Conservation (phyloP, 257 asterid genomes). For the Linaria vulgaris region DNA sequence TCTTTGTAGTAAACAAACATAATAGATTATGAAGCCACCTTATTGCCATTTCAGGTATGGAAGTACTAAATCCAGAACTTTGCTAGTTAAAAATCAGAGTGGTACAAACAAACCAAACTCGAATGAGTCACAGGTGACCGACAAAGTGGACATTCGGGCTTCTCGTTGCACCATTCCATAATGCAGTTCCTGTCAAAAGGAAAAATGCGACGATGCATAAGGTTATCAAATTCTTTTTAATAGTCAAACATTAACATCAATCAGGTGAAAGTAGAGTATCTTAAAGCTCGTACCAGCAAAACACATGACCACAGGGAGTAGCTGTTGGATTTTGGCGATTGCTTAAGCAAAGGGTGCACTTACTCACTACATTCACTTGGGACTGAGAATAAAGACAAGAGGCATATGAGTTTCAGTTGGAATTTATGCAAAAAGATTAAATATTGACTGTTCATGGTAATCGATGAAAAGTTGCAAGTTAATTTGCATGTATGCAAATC, state of each 20-base stretch:
- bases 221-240: background rate
- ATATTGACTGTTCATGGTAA: background rate
- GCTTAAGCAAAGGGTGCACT: conserved; percentile 96
- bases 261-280: conserved; percentile 5
- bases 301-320: conserved; percentile 96
- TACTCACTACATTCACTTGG: conserved; percentile 61
- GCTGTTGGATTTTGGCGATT: conserved; percentile 91
- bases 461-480: background rate
- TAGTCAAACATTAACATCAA: background rate
- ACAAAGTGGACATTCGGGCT: conserved; percentile 97
- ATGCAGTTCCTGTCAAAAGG: conserved; percentile 75
- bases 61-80: background rate
- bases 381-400: conserved; percentile 43
- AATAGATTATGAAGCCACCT: too few relatives aligned
- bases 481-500: background rate
- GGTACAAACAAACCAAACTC: conserved; percentile 78
- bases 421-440: too few relatives aligned
- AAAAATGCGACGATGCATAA: conserved; percentile 6
- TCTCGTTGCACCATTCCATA: conserved; percentile 99
- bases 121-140: conserved; percentile 90
- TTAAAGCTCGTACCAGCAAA: conserved; percentile 73
- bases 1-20: background rate
- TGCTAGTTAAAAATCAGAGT: conserved; percentile 72
- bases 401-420: background rate
- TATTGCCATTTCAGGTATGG: background rate